phyloP scores from a whole-genome alignment of 768 basidiomycete species.

The Hortiboletus campestris region DNA sequence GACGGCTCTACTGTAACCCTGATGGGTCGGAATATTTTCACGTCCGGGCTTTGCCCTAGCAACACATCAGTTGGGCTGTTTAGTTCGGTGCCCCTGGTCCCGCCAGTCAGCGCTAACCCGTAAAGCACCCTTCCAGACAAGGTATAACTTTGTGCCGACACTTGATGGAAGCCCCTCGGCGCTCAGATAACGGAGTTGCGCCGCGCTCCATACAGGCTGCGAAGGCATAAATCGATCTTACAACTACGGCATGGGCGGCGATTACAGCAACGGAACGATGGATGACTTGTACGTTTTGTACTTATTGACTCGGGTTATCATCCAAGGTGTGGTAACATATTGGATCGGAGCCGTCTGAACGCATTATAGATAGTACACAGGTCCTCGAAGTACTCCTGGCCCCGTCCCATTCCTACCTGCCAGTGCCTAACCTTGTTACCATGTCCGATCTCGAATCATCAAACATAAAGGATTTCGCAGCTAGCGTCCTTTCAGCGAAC shows the following conservation, averaged over 20 bases:
- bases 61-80: neutral
- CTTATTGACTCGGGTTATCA: neutral
- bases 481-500: constrained; percentile 13
- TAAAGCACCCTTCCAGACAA: neutral
- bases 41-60: neutral
- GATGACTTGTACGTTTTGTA: neutral
- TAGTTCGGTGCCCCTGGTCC: neutral
- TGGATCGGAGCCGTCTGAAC: neutral
- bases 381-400: neutral
- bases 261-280: neutral
- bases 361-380: neutral
- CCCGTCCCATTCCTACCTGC: neutral
- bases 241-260: neutral
- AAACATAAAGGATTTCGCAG: neutral
- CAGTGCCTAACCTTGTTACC: neutral
- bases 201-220: neutral
- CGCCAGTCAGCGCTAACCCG: neutral
- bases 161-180: neutral
- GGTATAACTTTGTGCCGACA: neutral
- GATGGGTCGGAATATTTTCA: neutral
- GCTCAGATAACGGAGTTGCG: neutral
- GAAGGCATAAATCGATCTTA: neutral
- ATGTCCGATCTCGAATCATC: neutral
- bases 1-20: neutral
- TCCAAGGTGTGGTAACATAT: neutral